Percentiles rank a stretch among this genome's conserved stretches.
Conservation (phyloP, 768 basidiomycete species). For the Ramaria rubella region DNA sequence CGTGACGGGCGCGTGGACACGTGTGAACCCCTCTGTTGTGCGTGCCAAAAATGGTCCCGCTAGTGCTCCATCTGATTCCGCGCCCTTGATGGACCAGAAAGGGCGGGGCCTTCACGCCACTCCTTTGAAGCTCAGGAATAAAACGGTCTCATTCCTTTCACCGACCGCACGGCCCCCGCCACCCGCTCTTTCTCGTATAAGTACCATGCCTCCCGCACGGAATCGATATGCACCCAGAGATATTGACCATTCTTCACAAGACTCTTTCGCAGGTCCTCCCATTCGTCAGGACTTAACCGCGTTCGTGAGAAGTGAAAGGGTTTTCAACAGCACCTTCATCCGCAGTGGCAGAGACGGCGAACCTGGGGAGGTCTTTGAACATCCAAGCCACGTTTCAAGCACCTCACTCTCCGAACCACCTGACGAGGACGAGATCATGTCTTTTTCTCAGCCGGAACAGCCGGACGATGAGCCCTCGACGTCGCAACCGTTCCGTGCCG, state of each 20-base stretch:
- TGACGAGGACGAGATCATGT: not conserved
- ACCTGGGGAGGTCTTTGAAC: constrained; percentile 3
- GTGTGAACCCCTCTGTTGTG: not conserved
- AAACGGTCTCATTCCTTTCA: constrained; percentile 1
- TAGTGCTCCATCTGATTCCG: not conserved
- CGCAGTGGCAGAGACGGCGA: not conserved
- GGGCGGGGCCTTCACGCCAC: not conserved
- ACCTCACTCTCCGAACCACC: not conserved
- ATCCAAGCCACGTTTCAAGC: not conserved
- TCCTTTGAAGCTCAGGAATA: not conserved
- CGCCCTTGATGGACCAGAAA: not conserved
- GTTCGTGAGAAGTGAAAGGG: not conserved
- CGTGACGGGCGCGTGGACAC: constrained; percentile 10
- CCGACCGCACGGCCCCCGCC: not conserved
- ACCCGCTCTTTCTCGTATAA: not conserved
- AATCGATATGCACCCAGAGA: constrained; percentile 10
- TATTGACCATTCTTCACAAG: constrained; percentile 8
- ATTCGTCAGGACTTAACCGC: constrained; percentile 3
- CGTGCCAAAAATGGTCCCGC: not conserved
- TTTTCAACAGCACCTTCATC: constrained; percentile 5
- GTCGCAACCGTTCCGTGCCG: constrained; percentile 4
- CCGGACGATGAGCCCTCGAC: not conserved
- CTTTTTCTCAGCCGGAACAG: not conserved
- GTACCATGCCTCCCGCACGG: constrained; percentile 5
- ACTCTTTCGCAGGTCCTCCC: constrained; percentile 8